Base-by-base conservation (phyloP, 2,329 filamentous ascomycete species). In the Fusarium sp. region DNA sequence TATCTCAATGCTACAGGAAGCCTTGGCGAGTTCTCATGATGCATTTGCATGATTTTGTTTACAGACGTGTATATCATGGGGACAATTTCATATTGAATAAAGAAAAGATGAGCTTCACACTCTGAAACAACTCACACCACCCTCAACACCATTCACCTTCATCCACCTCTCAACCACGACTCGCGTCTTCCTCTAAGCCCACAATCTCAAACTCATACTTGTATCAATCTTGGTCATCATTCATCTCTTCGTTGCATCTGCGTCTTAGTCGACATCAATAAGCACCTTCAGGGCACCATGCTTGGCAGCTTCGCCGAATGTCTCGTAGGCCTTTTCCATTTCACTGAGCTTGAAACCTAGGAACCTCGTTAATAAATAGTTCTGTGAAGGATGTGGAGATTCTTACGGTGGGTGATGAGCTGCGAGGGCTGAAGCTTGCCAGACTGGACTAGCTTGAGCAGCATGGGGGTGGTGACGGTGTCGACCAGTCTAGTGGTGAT, bases 401-500 rank as follows among this genome's bases (percentile, higher is more conserved):
- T 43, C 84, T 72, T 76, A 85, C 82, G 78, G 71, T 88, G 86
- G 2, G 86, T 88, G 45, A 87, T 85, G 17, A 88, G 78, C 65
- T 82, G 79, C 0, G 79, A 77, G 6, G 85, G 84, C 32, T 86
- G 79, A 12, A 88, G 69, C 56, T 82, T 85, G 11, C 83, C 82
- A 0, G 86, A 79, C 30, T 81, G 74, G 14, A 85, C 83, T 12
- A 87, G 78, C 71, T 85, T 85, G n/a, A 88, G 71, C 15, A 88
- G 78, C 83, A 87, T 87, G 0, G 86, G 85, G 11, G 85, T 86
- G 0, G 86, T 85, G 3, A 82, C 81, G 0, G 85, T 84, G 72
- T 88, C 85, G 5, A 88, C 86, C 1, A 88, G 79, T 14, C 83
- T 78, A 1, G 85, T 88, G 0, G 85, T 87, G 61, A 88, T 86